Base-by-base conservation (phyloP, 345 rosid species). In the Hirschfeldia incana region DNA sequence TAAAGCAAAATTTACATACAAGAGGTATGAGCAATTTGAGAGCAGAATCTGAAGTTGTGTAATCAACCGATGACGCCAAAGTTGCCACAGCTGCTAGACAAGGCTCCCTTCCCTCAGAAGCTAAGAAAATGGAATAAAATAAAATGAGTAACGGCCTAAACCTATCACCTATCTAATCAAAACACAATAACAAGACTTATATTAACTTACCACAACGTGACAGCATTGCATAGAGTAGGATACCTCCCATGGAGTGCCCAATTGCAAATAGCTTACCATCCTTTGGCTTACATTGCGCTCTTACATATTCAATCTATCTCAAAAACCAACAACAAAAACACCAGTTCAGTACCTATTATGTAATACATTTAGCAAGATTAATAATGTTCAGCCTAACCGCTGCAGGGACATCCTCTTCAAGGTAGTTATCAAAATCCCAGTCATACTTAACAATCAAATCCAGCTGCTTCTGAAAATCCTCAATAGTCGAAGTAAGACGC, bases 391-490 rank as follows among this genome's bases (percentile, higher is more conserved):
- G 96, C 94, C 98, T 90, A 88, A 94, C 98, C 97, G 86, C 98
- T 70, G 97, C 90, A 87, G 98, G 97, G 72, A 94, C 92, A 88
- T 94, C 98, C 82, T 94, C 98, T 82, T 91, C 95, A 72, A 92
- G 85, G 85, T 91, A 94, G 77, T 87, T 83, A 85, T 94, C 97
- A 75, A 94, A 94, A 84, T 94, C 98, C 98, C 98, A 94, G 78
- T 94, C 92, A 88, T 91, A 92, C 79, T 87, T 85, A 75, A 89
- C 82, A 8, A 94, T 90, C 87, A 94, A 83, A 73, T 94, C 98
- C 60, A 94, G 90, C 71, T 93, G 98, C 81, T 92, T 94, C 89
- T 90, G 97, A 79, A 92, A 90, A 84, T 94, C 95, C 76, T 91
- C 98, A 59, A 94, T 85, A 34, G 89, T 90, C 13, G 97, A 79